Evolutionary conservation across 441 rosid species (phyloP).

Genomic region (Brassica balearica): DNA sequence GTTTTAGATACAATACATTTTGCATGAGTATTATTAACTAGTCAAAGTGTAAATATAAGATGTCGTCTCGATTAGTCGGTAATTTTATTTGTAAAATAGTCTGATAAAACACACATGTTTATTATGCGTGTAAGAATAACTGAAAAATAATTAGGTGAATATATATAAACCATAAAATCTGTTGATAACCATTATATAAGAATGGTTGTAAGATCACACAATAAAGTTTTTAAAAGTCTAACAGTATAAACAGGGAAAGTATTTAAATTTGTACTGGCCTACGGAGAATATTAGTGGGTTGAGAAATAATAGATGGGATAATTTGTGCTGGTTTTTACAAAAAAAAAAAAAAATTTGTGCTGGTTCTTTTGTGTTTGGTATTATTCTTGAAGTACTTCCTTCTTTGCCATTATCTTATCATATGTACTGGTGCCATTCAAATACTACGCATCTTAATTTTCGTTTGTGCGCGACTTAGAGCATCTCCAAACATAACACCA

Average conservation of each 20-base stretch:
- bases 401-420: background rate
- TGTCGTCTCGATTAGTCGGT: background rate
- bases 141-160: background rate
- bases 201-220: background rate
- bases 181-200: background rate
- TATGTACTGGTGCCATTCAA: background rate
- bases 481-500: too few relatives aligned
- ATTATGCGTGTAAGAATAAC: background rate
- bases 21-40: background rate
- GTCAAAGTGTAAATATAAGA: background rate
- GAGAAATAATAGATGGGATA: background rate
- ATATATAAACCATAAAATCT: background rate
- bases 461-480: too few relatives aligned
- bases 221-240: background rate
- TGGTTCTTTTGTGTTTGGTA: slow-evolving; percentile 2
- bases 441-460: background rate
- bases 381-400: background rate
- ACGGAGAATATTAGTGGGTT: background rate
- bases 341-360: background rate
- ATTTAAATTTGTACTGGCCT: background rate
- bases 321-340: background rate
- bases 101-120: background rate
- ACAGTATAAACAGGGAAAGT: background rate
- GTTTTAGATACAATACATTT: background rate
- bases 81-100: background rate